Evolutionary conservation across 2,329 filamentous ascomycete genomes (phyloP), one percentile per base, ranked within the genome.

Genomic region (Epicoccum sorghinum): DNA sequence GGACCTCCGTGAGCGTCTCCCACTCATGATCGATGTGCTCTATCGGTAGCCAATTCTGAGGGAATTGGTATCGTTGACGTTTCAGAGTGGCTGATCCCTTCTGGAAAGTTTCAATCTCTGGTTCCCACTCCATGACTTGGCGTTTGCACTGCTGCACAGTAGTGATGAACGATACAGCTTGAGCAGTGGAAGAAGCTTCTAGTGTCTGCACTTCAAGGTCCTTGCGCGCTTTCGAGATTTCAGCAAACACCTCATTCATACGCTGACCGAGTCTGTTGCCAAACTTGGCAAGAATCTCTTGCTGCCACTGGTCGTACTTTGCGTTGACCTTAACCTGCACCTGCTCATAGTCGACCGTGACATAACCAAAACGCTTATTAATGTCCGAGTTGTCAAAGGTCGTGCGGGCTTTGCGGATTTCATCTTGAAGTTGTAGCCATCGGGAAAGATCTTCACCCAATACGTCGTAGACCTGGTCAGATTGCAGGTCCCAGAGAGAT

Each of bases 221-320:
- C 64, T 89, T 89, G 23, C 93, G 86, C 8, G 93, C 91, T 75
- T 92, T 92, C 67, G 96, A 90, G 56, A 99, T 89, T 59, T 98
- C 93, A 10, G 89, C 88, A 66, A 95, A 92, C 4, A 97, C 89
- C 68, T 99, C 95, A 43, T 91, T 86, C 87, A 98, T 96, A 44
- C 93, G 90, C 59, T 86, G 89, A 41, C 93, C 91, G 40, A 99
- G 88, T 51, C 95, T 91, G 52, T 85, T 84, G 33, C 92, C 95
- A 75, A 99, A 99, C 72, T 96, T 96, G 65, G 90, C 85, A 33
- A 98, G 82, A 50, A 99, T 96, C 62, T 99, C 95, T 67, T 97
- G 91, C 75, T 99, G 95, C 95, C 96, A 99, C 74, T 98, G 93
- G 71, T 99, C 96, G 72, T 99, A 99, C 75, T 98, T 99, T 66